Base-by-base conservation (phyloP, 768 basidiomycete species). In the Galerina marginata region DNA sequence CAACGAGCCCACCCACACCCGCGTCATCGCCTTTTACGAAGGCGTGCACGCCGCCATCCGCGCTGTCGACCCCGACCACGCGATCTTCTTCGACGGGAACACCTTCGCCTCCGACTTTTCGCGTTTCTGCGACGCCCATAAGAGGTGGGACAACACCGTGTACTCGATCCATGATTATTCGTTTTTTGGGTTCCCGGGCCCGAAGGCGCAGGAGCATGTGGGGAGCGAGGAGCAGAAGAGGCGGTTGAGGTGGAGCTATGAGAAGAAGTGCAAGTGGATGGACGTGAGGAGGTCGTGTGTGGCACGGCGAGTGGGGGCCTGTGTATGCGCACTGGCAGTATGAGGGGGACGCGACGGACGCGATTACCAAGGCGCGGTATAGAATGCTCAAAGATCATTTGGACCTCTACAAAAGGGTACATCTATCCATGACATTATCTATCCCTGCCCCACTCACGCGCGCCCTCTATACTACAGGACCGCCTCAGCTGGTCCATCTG, bases 301-400 rank as follows among this genome's bases (percentile, higher is more conserved):
- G 16, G 89, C 90, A 91, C 65, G 92, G 92, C 15, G 92, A 92
- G 72, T 93, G 87, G 82, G 93, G 92, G 16, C 91, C 91, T 2
- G 91, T 93, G 23, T 93, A 93, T 63, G 88, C 89, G 3, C 76
- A 88, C 61, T 75, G 75, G 71, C 79, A 84, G 53, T 86, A 82
- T 60, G 84, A 86, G 3, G 86, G 89, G 2, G 80, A 78, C 2
- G 73, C 75, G 50, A 89, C 86, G 56, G 86, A 92, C 26, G 66
- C 68, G 44, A 90, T 91, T 74, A 93, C 94, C 74, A 78, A 83
- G 61, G 69, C 66, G 15, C 77, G 92, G 25, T 90, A 87, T 74
- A 76, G 74, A 14, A 89, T 92, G 5, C 81, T 93, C 59, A 80
- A 86, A 59, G 89, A 91, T 67, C 93, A 95, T 68, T 77, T 94